These are phyloP conservation scores for Echria macrotheca DNA, from an alignment of 495 filamentous ascomycete species.

Conservation along the genomic window DNA sequence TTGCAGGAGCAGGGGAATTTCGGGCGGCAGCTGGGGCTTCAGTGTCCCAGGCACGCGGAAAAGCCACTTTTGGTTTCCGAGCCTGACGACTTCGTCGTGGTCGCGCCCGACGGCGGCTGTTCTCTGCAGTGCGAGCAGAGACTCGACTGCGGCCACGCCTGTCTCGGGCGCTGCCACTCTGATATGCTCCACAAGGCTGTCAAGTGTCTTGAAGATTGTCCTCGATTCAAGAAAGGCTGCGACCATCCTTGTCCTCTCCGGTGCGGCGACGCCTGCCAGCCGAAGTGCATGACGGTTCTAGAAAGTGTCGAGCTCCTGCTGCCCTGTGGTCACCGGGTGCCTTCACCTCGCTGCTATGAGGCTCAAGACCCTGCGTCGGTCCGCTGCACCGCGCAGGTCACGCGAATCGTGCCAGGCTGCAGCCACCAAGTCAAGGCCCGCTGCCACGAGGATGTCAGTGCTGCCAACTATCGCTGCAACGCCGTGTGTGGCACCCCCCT, in stretches of 20 bases:
- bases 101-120: conserved; percentile 72
- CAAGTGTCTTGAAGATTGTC: conserved; percentile 57
- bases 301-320: conserved; percentile 31
- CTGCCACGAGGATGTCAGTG: conserved; percentile 45
- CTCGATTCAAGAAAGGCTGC: conserved; percentile 50
- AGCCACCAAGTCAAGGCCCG: conserved; percentile 45
- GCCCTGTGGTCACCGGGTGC: conserved; percentile 54
- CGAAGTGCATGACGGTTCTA: conserved; percentile 9
- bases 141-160: conserved; percentile 66
- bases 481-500: conserved; percentile 41
- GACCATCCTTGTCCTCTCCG: conserved; percentile 53
- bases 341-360: conserved; percentile 46
- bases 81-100: conserved; percentile 56
- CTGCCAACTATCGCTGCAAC: conserved; percentile 37
- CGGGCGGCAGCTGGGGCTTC: conserved; percentile 50
- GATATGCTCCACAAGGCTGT: conserved; percentile 57
- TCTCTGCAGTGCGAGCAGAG: conserved; percentile 50
- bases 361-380: conserved; percentile 16
- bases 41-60: conserved; percentile 64
- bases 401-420: conserved; percentile 47
- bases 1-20: conserved; percentile 41
- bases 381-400: conserved; percentile 31
- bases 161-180: conserved; percentile 66
- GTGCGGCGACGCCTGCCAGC: conserved; percentile 51
- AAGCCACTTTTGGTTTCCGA: conserved; percentile 48